phyloP scores from a whole-genome alignment of 257 asterid genomes.

The Cinchona pubescens region DNA sequence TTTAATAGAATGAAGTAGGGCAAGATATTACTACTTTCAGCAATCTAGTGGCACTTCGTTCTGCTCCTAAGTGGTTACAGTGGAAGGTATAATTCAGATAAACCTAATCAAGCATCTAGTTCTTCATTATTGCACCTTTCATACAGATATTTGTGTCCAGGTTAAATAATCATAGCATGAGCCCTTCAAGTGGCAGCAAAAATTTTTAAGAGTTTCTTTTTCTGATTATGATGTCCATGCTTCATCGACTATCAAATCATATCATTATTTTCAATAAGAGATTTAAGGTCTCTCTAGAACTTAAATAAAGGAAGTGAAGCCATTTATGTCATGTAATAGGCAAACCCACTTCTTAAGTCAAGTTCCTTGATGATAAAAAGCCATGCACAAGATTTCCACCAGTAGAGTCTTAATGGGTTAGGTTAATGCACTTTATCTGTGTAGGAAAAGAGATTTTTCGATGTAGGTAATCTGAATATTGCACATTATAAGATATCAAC shows the following conservation, averaged over 20 bases:
- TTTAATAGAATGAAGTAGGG: neutral
- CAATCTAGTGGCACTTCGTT: neutral
- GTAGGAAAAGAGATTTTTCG: neutral
- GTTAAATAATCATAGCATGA: neutral
- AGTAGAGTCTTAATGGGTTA: neutral
- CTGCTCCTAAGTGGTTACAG: neutral
- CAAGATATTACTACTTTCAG: neutral
- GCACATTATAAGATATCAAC: neutral
- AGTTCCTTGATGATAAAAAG: neutral
- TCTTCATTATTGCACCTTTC: neutral
- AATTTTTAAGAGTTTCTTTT: conserved; percentile 3
- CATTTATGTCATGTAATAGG: neutral
- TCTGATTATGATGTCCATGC: neutral
- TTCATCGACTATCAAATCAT: neutral
- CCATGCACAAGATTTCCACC: neutral
- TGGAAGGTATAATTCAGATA: neutral
- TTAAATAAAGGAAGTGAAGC: neutral
- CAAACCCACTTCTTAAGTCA: neutral
- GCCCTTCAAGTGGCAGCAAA: neutral
- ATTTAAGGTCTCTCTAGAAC: neutral
- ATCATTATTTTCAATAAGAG: neutral
- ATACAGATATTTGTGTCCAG: neutral
- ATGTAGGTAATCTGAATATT: neutral
- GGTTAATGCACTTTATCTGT: neutral
- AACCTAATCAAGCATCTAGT: neutral